Base-by-base conservation (phyloP, 2,329 filamentous ascomycete genomes). In the Cordyceps militaris region DNA sequence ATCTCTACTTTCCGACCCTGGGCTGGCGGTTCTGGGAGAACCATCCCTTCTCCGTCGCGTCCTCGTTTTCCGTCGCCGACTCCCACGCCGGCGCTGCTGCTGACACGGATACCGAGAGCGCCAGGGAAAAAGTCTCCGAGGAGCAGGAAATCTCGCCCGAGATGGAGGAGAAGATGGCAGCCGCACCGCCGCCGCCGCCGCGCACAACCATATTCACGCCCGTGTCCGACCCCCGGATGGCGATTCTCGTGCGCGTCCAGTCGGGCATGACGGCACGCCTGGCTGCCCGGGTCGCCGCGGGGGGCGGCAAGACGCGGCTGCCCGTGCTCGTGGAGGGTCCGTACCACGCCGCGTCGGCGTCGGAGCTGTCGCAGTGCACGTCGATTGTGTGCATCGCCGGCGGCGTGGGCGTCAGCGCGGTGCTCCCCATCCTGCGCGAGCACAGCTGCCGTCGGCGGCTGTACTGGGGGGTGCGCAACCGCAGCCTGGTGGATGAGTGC, bases 11-110 rank as follows among this genome's bases (percentile, higher is more conserved):
- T 52, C 69, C 69, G n/a, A 67, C 67, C 0, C 56, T 73, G 13
- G 62, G 64, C 36, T 72, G 71, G 70, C 61, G 65, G 1, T 62
- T 73, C 53, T 73, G 71, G 71, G 70, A 72, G 48, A 71, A 61
- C 21, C 71, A 73, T 46, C 71, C 72, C 4, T 71, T 73, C 53
- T 73, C 69, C 0, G 66, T 72, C 8, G 63, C 62, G 1, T 44
- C 56, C 4, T 58, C 56, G 7, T 44, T 52, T 9, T 21, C 56
- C 14, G 19, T 52, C n/a, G 16, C 16, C 1, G 48, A 58, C 23
- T 19, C n/a, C 10, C 23, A 4, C 23, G 30, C 14, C 19, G 48
- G 52, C 11, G 23, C 30, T 8, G 40, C 53, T 10, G 10, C 32
- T 36, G 16, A 13, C 3, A 56, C 44, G 2, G 56, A 58, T n/a